Conservation (phyloP, 768 basidiomycete genomes). For the Leccinellum albellum region DNA sequence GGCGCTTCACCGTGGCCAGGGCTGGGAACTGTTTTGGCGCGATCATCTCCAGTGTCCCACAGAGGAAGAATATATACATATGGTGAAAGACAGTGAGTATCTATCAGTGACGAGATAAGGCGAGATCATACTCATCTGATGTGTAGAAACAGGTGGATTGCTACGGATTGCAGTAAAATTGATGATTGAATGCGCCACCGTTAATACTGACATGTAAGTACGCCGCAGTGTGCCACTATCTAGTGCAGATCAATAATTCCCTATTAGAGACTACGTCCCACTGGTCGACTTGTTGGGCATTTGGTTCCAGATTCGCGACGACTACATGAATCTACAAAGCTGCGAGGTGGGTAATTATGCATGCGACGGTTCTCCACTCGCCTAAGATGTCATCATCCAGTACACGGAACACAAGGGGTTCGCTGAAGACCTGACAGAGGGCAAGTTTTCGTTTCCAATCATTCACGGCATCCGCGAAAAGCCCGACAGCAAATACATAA, state of each 20-base stretch:
- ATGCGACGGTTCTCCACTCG: neutral
- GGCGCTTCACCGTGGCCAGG: constrained; percentile 89
- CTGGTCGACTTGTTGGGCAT: constrained; percentile 55
- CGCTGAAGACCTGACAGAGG: constrained; percentile 92
- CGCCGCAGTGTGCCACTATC: neutral
- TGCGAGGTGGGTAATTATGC: constrained; percentile 8
- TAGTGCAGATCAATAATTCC: neutral
- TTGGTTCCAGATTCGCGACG: constrained; percentile 58
- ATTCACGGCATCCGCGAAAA: constrained; percentile 86
- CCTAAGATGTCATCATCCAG: constrained; percentile 38
- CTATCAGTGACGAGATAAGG: neutral
- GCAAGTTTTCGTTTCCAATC: constrained; percentile 96
- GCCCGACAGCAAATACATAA: constrained; percentile 69
- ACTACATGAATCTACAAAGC: constrained; percentile 41
- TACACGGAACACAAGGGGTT: constrained; percentile 84
- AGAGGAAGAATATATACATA: constrained; percentile 89
- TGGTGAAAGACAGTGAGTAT: constrained; percentile 89
- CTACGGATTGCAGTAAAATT: constrained; percentile 88
- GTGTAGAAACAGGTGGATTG: constrained; percentile 87
- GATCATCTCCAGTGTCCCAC: constrained; percentile 87
- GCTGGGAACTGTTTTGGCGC: constrained; percentile 89
- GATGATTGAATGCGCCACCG: constrained; percentile 85
- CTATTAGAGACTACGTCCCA: constrained; percentile 48
- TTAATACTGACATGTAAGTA: constrained; percentile 54
- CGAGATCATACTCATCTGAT: neutral